These are phyloP conservation scores for Candida verbasci DNA, from an alignment of 805 yeast species.

Conservation along the genomic window DNA sequence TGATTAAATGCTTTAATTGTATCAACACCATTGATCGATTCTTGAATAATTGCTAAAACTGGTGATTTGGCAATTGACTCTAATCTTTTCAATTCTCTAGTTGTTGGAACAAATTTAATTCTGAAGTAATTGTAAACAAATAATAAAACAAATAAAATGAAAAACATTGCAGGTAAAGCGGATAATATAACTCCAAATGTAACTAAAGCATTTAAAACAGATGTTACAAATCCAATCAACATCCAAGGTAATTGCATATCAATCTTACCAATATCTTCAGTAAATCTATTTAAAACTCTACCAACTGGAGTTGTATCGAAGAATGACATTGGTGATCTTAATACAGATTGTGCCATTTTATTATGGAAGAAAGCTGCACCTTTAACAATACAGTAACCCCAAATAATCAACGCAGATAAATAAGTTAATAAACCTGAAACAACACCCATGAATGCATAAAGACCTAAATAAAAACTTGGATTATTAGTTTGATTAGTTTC, in stretches of 20 bases:
- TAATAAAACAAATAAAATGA: constrained; percentile 21
- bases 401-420: constrained; percentile 24
- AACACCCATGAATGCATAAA: constrained; percentile 26
- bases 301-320: constrained; percentile 41
- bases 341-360: constrained; percentile 28
- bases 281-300: constrained; percentile 34
- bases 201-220: constrained; percentile 19
- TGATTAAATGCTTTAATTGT: constrained; percentile 31
- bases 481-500: constrained; percentile 20
- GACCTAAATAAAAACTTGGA: constrained; percentile 19
- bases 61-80: constrained; percentile 29
- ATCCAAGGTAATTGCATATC: constrained; percentile 32
- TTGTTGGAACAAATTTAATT: constrained; percentile 28
- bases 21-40: constrained; percentile 32
- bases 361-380: constrained; percentile 33
- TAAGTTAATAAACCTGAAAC: constrained; percentile 23
- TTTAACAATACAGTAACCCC: constrained; percentile 26
- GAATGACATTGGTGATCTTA: constrained; percentile 39
- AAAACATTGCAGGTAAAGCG: constrained; percentile 29
- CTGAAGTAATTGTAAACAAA: constrained; percentile 28
- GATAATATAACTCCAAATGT: constrained; percentile 27
- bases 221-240: constrained; percentile 19
- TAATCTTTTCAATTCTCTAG: constrained; percentile 31
- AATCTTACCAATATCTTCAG: constrained; percentile 31
- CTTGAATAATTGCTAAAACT: constrained; percentile 32